Evolutionary conservation across 306 rosid genomes (phyloP).

Genomic region (Quercus aquifolioides): DNA sequence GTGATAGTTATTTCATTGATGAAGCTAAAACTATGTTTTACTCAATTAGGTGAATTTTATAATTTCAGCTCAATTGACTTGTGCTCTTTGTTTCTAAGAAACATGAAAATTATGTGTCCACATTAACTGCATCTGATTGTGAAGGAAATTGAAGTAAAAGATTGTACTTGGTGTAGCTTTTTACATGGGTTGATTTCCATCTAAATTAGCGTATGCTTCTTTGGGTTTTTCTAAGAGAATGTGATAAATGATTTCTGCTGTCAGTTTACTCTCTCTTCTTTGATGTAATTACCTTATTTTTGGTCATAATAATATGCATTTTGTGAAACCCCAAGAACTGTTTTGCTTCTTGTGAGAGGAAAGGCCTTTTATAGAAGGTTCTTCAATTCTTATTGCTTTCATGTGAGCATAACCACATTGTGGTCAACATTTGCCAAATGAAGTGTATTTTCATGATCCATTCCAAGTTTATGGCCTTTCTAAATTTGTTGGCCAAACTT

Average conservation of each 20-base stretch:
- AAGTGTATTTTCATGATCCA: background rate
- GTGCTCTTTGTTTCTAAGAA: too few relatives aligned
- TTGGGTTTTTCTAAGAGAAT: background rate
- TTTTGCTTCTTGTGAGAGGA: background rate
- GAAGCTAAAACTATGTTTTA: too few relatives aligned
- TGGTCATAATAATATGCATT: background rate
- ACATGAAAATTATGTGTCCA: too few relatives aligned
- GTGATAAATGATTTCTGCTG: background rate
- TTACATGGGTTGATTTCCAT: too few relatives aligned
- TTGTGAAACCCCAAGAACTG: background rate
- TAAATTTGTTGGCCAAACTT: background rate
- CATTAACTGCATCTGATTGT: too few relatives aligned
- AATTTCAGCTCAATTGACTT: too few relatives aligned
- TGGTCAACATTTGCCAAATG: background rate
- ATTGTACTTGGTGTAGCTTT: too few relatives aligned
- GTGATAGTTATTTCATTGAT: too few relatives aligned
- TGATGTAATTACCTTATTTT: too few relatives aligned
- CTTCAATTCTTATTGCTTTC: background rate
- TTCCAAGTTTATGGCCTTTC: background rate
- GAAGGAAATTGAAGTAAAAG: too few relatives aligned
- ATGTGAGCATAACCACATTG: background rate
- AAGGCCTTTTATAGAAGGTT: background rate
- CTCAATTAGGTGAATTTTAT: too few relatives aligned
- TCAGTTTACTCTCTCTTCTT: background rate
- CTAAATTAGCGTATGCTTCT: background rate